Evolutionary conservation across 495 filamentous ascomycete genomes (phyloP), one percentile per base, ranked within the genome.

Genomic region (Friedmanniomyces simplex): DNA sequence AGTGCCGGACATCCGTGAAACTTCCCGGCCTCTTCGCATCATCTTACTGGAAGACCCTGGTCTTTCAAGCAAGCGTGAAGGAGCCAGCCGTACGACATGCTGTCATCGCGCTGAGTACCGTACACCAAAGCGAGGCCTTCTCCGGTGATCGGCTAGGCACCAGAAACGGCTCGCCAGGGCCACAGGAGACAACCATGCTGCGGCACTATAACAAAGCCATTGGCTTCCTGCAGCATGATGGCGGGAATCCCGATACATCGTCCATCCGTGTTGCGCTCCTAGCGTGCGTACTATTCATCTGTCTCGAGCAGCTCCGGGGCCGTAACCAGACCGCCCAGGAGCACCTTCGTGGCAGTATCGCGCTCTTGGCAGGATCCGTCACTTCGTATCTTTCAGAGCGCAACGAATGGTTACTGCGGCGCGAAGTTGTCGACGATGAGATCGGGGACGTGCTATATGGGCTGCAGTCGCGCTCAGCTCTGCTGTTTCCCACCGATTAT

Each of bases 51-150:
- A 21, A 42, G 1, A 25, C 18, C 21, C 21, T 34, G 1, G 5
- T 51, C 26, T 28, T 32, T 12, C 22, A 36, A 7, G 21, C 45
- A 13, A 18, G 30, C 13, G 22, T 37, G n/a, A 50, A 24, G 7
- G 79, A 81, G 51, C 74, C 73, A 22, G 76, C 77, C 6, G 75
- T 82, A 11, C 64, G 73, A 51, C 77, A 81, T 62, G 77, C 77
- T 10, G 68, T 73, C 14, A 65, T 80, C 16, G 74, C 77, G 14
- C 54, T 81, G 13, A 70, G 75, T 54, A 68, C 75, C 0, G 67
- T 50, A 13, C 34, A 37, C 34, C 8, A 37, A 37, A 37, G 8
- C 16, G 34, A 16, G 8, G 34, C 16, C 8, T 37, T 16, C 8
- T 37, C 34, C 8, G 34, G 34, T 8, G 34, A 37, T 16, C 34